Conservation (phyloP, 148 eudicot genomes). For the Chenopodium suecicum region DNA sequence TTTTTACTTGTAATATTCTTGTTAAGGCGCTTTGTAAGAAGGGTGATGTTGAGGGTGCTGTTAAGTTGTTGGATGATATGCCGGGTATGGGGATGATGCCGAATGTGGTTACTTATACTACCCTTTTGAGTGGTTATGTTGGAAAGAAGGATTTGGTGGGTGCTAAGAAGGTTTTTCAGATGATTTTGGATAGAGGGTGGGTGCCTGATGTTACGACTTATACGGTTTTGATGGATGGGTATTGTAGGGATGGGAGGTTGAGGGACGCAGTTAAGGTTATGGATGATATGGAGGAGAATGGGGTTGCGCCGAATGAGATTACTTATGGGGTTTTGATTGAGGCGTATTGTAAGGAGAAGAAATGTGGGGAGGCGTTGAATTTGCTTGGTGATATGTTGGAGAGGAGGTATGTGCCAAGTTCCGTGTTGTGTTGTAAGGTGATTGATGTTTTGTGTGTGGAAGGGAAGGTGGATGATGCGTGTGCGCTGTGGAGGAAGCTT, state of each 20-base stretch:
- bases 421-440: slow-evolving; percentile 69
- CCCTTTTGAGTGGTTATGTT: slow-evolving; percentile 65
- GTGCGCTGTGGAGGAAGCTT: slow-evolving; percentile 68
- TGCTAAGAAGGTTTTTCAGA: slow-evolving; percentile 61
- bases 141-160: slow-evolving; percentile 55
- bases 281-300: slow-evolving; percentile 91
- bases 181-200: slow-evolving; percentile 80
- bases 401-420: slow-evolving; percentile 56
- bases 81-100: slow-evolving; percentile 75
- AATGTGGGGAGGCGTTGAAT: slow-evolving; percentile 68
- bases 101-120: slow-evolving; percentile 75
- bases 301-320: slow-evolving; percentile 63
- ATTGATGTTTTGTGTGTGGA: slow-evolving; percentile 67
- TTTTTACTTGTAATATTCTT: slow-evolving; percentile 67
- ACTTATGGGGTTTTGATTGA: slow-evolving; percentile 84
- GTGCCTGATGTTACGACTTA: slow-evolving; percentile 76
- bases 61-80: slow-evolving; percentile 68
- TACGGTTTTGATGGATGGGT: slow-evolving; percentile 81
- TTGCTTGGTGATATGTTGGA: slow-evolving; percentile 79
- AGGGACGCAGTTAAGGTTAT: slow-evolving; percentile 71
- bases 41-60: slow-evolving; percentile 58
- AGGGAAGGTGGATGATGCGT: slow-evolving; percentile 74
- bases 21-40: slow-evolving; percentile 68
- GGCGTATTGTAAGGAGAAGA: slow-evolving; percentile 70
- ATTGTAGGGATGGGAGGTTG: slow-evolving; percentile 60